Percentiles rank a stretch among this genome's conserved stretches.
These are phyloP conservation scores for Tricholomella constricta DNA, from an alignment of 768 basidiomycete species.

Conservation along the genomic window DNA sequence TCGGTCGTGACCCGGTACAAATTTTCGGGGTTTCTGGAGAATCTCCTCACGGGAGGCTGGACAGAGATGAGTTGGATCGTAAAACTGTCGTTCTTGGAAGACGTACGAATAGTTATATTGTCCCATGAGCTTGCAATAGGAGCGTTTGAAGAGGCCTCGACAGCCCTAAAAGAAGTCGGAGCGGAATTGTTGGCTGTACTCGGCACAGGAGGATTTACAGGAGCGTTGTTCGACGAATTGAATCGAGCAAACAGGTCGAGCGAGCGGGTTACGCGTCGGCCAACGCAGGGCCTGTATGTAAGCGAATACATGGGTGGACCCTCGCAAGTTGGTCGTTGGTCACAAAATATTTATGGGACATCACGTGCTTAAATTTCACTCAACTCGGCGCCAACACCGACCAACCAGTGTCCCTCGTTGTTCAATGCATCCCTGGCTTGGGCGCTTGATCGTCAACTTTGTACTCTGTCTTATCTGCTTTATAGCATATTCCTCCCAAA, in stretches of 20 bases:
- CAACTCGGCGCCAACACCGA: background rate
- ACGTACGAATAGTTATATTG: conserved; percentile 38
- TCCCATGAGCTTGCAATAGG: conserved; percentile 25
- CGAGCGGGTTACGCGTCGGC: conserved; percentile 2
- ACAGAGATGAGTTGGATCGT: background rate
- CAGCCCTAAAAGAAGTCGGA: background rate
- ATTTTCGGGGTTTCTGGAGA: conserved; percentile 4
- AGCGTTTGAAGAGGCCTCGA: conserved; percentile 5
- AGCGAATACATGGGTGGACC: conserved; percentile 14
- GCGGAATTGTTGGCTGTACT: conserved; percentile 1
- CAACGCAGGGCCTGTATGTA: conserved; percentile 8
- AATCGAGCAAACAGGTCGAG: conserved; percentile 4
- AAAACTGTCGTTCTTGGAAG: background rate
- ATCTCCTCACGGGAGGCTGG: conserved; percentile 21
- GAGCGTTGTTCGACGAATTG: conserved; percentile 2
- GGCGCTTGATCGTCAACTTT: conserved; percentile 64
- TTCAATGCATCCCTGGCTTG: conserved; percentile 47
- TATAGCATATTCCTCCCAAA: conserved; percentile 86
- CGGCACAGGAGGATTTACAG: background rate
- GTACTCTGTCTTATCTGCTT: conserved; percentile 79
- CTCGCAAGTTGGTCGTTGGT: background rate
- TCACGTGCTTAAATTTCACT: conserved; percentile 8
- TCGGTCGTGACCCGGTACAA: background rate
- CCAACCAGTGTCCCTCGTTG: background rate
- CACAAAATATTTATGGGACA: conserved; percentile 7